Percentiles rank a stretch among this genome's conserved stretches.
Conservation (phyloP, 2,329 filamentous ascomycete species). For the Xylariaceae sp. region DNA sequence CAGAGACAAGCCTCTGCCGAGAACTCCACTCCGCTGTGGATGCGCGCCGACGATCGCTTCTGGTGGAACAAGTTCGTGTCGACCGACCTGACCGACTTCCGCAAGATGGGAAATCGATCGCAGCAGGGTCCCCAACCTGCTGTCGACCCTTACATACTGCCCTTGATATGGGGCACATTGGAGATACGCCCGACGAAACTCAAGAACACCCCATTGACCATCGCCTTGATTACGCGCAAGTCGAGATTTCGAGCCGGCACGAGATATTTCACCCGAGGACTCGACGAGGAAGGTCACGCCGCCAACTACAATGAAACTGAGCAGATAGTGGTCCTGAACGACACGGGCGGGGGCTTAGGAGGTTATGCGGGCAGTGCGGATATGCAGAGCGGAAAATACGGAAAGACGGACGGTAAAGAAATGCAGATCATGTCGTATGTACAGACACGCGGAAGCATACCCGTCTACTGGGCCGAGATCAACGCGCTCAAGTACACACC, state of each 20-base stretch:
- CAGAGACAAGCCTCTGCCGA: conserved; percentile 85
- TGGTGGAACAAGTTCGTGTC: conserved; percentile 98
- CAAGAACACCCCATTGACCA: conserved; percentile 79
- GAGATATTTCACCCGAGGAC: conserved; percentile 88
- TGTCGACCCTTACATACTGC: conserved; percentile 88
- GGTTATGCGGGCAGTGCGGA: conserved; percentile 77
- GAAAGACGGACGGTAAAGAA: conserved; percentile 62
- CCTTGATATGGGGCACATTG: conserved; percentile 94
- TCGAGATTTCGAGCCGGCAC: conserved; percentile 88
- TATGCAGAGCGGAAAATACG: conserved; percentile 70
- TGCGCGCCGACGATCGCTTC: conserved; percentile 91
- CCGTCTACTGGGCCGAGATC: conserved; percentile 93
- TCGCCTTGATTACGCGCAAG: conserved; percentile 83
- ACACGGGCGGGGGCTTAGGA: conserved; percentile 68
- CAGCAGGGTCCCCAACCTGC: conserved; percentile 69
- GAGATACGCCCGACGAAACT: conserved; percentile 84
- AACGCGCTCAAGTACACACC: conserved; percentile 91
- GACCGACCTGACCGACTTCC: conserved; percentile 87
- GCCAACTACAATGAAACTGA: conserved; percentile 99
- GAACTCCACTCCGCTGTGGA: conserved; percentile 74
- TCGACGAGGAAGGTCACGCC: conserved; percentile 92
- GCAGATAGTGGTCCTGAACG: conserved; percentile 86
- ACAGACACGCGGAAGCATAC: conserved; percentile 93
- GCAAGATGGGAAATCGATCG: conserved; percentile 59
- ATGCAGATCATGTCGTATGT: conserved; percentile 91